Evolutionary conservation across 768 basidiomycete genomes (phyloP), one percentile per base, ranked within the genome.

Genomic region (Auriscalpium microsporum): DNA sequence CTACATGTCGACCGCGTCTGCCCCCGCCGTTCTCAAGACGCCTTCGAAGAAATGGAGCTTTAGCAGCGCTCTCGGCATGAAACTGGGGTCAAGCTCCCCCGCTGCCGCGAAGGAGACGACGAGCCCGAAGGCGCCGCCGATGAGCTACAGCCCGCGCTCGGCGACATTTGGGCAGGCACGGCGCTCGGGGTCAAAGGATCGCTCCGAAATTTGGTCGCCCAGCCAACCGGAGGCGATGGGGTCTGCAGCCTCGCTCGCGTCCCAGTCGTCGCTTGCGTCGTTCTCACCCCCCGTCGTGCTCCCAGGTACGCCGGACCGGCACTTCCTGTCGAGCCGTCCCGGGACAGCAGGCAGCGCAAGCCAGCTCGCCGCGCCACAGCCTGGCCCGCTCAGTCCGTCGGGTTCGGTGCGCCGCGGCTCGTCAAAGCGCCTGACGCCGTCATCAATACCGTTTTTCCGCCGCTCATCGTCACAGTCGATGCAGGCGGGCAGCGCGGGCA

Each of bases 41-140:
- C 90, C 91, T 36, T 90, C 88, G n/a, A 94, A 93, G 79, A 94
- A 94, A 70, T 94, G 92, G 92, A 94, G 91, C 67, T 88, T 94
- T 68, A 87, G 89, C n/a, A 86, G 79, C 59, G 89, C 87, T 21
- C 72, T 94, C 4, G 90, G 87, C 61, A 78, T 88, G 68, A 89
- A 80, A 65, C 69, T 90, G 50, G 28, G 28, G 2, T 78, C 83
- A 13, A 78, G 78, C 56, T 85, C 83, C 28, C 82, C 86, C 49
- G 83, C 83, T 44, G 80, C 83, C 1, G 70, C 74, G 67, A 75
- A 68, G 61, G 76, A 78, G 55, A 63, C 64, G 1, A 52, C 69
- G 28, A 65, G 63, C 51, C 53, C 70, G 65, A 71, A 81, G 59
- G 80, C 81, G 44, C 73, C 82, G 34, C 69, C 73, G 16, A 80